Evolutionary conservation across 495 filamentous ascomycete species (phyloP).

Genomic region (Daldinia caldariorum): DNA sequence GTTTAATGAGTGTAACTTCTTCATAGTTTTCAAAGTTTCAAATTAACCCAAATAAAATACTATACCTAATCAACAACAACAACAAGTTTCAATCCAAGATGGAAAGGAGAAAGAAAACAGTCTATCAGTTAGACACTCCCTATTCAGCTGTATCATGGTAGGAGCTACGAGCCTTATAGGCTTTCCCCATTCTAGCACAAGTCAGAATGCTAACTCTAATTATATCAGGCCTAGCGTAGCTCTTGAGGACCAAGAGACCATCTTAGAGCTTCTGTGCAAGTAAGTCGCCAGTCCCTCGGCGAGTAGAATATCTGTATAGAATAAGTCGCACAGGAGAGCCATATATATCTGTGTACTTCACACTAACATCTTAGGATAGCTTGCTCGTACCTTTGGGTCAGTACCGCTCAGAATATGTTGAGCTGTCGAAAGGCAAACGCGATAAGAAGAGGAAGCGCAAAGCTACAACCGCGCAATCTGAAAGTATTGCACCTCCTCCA

Average conservation of each 20-base stretch:
- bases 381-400: constrained; percentile 66
- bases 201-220: constrained; percentile 4
- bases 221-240: constrained; percentile 59
- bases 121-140: constrained; percentile 56
- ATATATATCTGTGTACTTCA: not conserved
- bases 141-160: constrained; percentile 54
- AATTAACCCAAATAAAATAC: no score
- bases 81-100: constrained; percentile 20
- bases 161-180: constrained; percentile 1
- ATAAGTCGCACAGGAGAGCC: no score
- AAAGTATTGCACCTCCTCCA: constrained; percentile 43
- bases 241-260: constrained; percentile 61
- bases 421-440: constrained; percentile 64
- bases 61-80: not conserved
- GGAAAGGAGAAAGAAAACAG: constrained; percentile 52
- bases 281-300: constrained; percentile 43
- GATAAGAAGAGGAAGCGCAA: constrained; percentile 57
- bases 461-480: constrained; percentile 37
- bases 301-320: not conserved
- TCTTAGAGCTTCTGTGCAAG: constrained; percentile 66
- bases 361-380: constrained; percentile 47
- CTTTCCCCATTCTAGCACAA: not conserved
- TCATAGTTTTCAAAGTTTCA: no score
- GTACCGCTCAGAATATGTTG: constrained; percentile 58
- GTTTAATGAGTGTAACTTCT: not conserved